A percentile compares a stretch with the other conserved stretches of the same genome.
Conservation (phyloP, 2,329 filamentous ascomycete genomes). For the Lasiodiplodia sp. region DNA sequence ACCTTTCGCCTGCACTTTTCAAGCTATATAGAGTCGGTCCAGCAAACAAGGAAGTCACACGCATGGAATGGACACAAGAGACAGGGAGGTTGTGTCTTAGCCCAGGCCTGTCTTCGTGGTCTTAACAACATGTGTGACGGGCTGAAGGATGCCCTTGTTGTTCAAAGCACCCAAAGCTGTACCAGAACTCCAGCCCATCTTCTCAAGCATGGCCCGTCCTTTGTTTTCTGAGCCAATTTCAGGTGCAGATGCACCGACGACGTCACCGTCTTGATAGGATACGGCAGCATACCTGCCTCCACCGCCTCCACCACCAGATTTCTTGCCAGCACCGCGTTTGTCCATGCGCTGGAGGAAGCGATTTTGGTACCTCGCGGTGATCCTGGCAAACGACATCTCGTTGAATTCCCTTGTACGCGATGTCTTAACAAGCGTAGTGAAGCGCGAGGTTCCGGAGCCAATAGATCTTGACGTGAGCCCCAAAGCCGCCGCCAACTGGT, state of each 20-base stretch:
- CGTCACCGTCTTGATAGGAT: slow-evolving; percentile 80
- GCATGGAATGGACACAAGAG: not conserved
- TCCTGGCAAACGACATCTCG: slow-evolving; percentile 59
- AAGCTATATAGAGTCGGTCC: not conserved
- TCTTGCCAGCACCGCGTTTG: slow-evolving; percentile 16
- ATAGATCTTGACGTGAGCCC: slow-evolving; percentile 84
- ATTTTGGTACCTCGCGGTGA: slow-evolving; percentile 37
- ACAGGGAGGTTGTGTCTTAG: slow-evolving; percentile 40
- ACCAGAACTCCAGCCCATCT: slow-evolving; percentile 94
- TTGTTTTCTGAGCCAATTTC: slow-evolving; percentile 84
- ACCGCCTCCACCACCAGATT: slow-evolving; percentile 43
- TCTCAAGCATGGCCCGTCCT: slow-evolving; percentile 87
- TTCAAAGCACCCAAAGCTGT: slow-evolving; percentile 81
- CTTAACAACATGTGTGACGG: slow-evolving; percentile 87
- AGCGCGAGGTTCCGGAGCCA: slow-evolving; percentile 75
- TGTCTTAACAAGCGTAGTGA: slow-evolving; percentile 80
- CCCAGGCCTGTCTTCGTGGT: slow-evolving; percentile 84
- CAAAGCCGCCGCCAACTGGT: slow-evolving; percentile 78
- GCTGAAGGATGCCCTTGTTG: slow-evolving; percentile 88
- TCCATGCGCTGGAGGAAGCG: slow-evolving; percentile 28
- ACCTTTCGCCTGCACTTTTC: not conserved
- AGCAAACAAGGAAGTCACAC: not conserved
- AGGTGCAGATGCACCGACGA: slow-evolving; percentile 84
- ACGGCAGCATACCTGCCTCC: slow-evolving; percentile 52
- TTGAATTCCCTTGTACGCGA: slow-evolving; percentile 68